Conservation (phyloP, 2,329 filamentous ascomycete genomes). For the Trichoderma sp. region DNA sequence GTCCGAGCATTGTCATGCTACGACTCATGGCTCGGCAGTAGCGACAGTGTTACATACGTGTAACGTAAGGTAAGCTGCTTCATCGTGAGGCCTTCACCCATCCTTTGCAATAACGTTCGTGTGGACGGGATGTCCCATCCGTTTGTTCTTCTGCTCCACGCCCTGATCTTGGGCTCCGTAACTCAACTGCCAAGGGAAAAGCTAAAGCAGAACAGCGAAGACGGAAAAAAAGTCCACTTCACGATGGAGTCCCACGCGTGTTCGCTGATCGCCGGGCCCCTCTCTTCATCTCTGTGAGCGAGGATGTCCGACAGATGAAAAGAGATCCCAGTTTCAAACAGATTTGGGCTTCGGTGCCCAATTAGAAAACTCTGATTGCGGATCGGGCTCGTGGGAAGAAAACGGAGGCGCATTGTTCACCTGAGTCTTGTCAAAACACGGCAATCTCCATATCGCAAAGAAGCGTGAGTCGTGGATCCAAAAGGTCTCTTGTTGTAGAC, state of each 20-base stretch:
- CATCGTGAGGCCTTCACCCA: no score
- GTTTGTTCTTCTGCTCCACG: no score
- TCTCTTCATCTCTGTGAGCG: no score
- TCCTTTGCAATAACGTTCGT: no score
- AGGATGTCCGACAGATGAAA: neutral
- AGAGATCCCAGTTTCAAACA: neutral
- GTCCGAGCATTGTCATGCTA: no score
- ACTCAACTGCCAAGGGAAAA: no score
- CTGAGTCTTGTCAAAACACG: neutral
- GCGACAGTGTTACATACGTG: no score
- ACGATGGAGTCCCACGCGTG: neutral
- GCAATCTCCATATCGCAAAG: neutral
- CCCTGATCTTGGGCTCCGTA: no score
- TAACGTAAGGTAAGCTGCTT: no score
- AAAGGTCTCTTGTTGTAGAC: neutral
- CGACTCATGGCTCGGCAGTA: no score
- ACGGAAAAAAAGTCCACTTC: neutral
- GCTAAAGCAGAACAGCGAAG: neutral
- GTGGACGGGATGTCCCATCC: no score
- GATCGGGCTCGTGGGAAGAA: neutral
- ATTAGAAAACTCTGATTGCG: neutral
- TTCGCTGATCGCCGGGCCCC: neutral
- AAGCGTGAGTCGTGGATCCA: neutral
- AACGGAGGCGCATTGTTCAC: neutral
- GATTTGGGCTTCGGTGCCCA: constrained; percentile 6